A percentile compares a stretch with the other conserved stretches of the same genome.
Evolutionary conservation across 2,329 filamentous ascomycete genomes (phyloP).

Genomic region (Grosmannia clavigera): DNA sequence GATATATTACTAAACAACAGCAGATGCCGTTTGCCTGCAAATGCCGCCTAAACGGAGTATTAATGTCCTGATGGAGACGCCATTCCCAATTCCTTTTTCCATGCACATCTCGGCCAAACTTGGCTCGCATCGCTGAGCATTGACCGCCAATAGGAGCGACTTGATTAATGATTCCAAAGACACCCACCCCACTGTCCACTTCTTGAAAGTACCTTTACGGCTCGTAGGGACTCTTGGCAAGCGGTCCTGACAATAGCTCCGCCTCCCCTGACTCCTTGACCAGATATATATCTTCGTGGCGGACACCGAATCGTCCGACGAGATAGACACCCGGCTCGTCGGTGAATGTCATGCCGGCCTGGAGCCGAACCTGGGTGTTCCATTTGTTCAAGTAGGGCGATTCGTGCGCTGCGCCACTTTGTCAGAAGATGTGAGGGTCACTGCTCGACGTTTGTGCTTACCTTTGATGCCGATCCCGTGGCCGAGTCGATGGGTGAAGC

Average conservation of each 20-base stretch:
- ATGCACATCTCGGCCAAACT: too few relatives aligned
- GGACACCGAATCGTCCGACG: conserved; percentile 44
- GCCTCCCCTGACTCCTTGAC: conserved; percentile 40
- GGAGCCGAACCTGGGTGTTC: conserved; percentile 33
- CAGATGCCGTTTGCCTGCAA: too few relatives aligned
- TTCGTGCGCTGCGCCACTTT: conserved; percentile 35
- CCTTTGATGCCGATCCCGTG: conserved; percentile 54
- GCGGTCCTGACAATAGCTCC: conserved; percentile 33
- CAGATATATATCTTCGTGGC: conserved; percentile 50
- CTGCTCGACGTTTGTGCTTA: not conserved
- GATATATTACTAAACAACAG: too few relatives aligned
- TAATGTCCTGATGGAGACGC: too few relatives aligned
- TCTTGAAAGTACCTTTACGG: not conserved
- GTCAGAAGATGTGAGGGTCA: not conserved
- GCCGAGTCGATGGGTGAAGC: conserved; percentile 50
- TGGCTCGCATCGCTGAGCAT: too few relatives aligned
- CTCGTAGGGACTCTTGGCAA: conserved; percentile 4
- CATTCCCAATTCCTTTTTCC: too few relatives aligned
- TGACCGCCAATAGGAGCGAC: too few relatives aligned
- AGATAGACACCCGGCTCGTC: conserved; percentile 53
- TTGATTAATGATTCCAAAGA: too few relatives aligned
- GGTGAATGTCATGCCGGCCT: conserved; percentile 50
- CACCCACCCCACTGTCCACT: too few relatives aligned
- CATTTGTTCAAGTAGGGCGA: conserved; percentile 53
- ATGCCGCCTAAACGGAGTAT: too few relatives aligned